Conservation (phyloP, 2,329 filamentous ascomycete genomes). For the Magnaporthiopsis incrustans region DNA sequence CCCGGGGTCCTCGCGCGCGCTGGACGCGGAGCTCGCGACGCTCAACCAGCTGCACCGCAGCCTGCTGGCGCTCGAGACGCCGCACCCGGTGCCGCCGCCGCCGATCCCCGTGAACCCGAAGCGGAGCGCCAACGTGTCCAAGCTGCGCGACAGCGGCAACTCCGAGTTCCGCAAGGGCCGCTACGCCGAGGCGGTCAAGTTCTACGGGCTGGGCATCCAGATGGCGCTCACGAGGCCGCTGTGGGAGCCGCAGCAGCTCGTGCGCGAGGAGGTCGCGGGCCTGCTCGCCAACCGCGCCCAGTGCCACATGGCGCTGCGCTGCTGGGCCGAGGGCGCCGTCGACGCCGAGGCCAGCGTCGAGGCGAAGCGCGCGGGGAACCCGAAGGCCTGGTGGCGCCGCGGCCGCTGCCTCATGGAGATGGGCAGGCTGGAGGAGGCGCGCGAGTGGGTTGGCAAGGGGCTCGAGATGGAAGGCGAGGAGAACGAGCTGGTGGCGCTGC, state of each 20-base stretch:
- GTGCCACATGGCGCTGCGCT: constrained; percentile 73
- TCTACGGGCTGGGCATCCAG: constrained; percentile 80
- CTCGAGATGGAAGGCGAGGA: constrained; percentile 76
- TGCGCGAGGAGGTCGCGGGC: constrained; percentile 73
- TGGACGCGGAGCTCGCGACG: constrained; percentile 57
- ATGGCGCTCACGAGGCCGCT: constrained; percentile 76
- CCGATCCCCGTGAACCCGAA: constrained; percentile 91
- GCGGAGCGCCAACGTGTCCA: constrained; percentile 77
- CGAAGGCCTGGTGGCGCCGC: constrained; percentile 89
- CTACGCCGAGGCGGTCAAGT: constrained; percentile 65
- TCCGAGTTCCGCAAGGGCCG: constrained; percentile 69
- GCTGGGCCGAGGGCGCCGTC: constrained; percentile 78
- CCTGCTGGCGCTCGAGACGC: constrained; percentile 57
- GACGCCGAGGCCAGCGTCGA: constrained; percentile 87
- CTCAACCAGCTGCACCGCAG: constrained; percentile 74
- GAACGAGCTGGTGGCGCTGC: constrained; percentile 52
- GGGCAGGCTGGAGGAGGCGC: constrained; percentile 76
- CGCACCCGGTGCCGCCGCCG: constrained; percentile 66
- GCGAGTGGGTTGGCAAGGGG: constrained; percentile 66
- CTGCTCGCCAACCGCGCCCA: constrained; percentile 85
- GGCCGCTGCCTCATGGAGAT: constrained; percentile 86
- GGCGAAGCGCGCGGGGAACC: constrained; percentile 76
- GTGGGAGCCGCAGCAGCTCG: constrained; percentile 82
- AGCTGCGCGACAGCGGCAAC: constrained; percentile 86
- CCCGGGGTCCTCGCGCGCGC: constrained; percentile 33